Conservation (phyloP, 129 eudicot genomes). For the Flaveria linearis region DNA sequence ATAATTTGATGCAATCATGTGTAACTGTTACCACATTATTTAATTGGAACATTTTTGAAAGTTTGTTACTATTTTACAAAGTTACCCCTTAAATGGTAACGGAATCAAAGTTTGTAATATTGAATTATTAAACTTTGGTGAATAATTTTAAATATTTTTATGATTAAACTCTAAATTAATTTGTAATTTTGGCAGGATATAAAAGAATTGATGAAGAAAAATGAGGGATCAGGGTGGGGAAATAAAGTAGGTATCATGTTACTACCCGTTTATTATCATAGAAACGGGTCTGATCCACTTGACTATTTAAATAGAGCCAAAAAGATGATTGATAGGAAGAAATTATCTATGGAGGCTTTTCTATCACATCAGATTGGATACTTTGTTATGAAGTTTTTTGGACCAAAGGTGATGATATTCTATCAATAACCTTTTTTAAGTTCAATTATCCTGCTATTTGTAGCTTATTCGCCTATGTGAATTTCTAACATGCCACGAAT, state of each 20-base stretch:
- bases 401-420: conserved; percentile 54
- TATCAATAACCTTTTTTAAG: not conserved
- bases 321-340: conserved; percentile 71
- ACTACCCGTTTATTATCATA: conserved; percentile 62
- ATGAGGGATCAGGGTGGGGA: conserved; percentile 54
- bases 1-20: not conserved
- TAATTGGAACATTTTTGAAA: too few species aligned
- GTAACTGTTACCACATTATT: not conserved
- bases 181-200: conserved; percentile 47
- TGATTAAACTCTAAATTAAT: not conserved
- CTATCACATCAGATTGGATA: conserved; percentile 48
- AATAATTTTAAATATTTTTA: not conserved
- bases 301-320: conserved; percentile 61
- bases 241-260: conserved; percentile 74
- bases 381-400: conserved; percentile 44
- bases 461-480: too few species aligned
- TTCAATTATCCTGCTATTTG: too few species aligned
- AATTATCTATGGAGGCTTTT: conserved; percentile 65
- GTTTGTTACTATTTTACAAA: too few species aligned
- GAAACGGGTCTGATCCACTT: conserved; percentile 46
- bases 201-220: conserved; percentile 48
- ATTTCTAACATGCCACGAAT: too few species aligned
- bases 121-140: not conserved
- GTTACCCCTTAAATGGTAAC: not conserved
- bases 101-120: conserved; percentile 1